These are phyloP conservation scores for Pestalotiopsis sp. DNA, from an alignment of 2,329 filamentous ascomycete genomes.

Conservation along the genomic window DNA sequence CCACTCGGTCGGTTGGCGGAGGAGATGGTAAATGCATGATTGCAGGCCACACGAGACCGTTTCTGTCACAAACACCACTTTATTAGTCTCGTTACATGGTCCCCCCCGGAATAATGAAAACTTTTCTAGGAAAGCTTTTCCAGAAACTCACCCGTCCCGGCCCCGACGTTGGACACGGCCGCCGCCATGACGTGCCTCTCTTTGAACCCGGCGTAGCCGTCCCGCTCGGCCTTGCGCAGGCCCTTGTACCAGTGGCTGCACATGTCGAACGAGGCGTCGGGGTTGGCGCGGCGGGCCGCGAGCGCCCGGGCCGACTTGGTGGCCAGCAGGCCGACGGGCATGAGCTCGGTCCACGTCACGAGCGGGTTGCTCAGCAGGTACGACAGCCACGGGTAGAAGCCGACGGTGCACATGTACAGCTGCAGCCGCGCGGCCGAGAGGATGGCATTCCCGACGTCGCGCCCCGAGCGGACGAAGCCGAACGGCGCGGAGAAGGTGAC, in stretches of 20 bases:
- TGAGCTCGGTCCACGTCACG: slow-evolving; percentile 25
- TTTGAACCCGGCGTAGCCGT: neutral
- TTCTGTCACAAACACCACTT: neutral
- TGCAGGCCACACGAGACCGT: slow-evolving; percentile 2
- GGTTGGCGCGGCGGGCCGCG: neutral
- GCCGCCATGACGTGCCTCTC: slow-evolving; percentile 9
- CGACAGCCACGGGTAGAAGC: slow-evolving; percentile 25
- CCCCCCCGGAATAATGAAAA: no score
- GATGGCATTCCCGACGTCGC: slow-evolving; percentile 32
- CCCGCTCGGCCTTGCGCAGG: neutral
- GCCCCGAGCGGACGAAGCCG: slow-evolving; percentile 28
- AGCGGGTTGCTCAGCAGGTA: slow-evolving; percentile 29
- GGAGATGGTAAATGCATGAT: neutral
- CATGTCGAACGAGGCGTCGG: neutral
- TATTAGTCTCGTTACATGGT: neutral
- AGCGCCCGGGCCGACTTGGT: slow-evolving; percentile 2
- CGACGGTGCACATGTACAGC: slow-evolving; percentile 21
- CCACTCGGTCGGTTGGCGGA: neutral
- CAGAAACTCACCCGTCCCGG: neutral
- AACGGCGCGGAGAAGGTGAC: slow-evolving; percentile 31
- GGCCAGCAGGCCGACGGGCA: slow-evolving; percentile 29
- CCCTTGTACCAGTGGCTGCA: neutral
- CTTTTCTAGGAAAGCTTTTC: neutral
- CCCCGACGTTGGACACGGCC: slow-evolving; percentile 12
- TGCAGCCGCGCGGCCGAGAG: slow-evolving; percentile 18